Base-by-base conservation (phyloP, 2,329 filamentous ascomycete genomes). In the Curvularia sp. region DNA sequence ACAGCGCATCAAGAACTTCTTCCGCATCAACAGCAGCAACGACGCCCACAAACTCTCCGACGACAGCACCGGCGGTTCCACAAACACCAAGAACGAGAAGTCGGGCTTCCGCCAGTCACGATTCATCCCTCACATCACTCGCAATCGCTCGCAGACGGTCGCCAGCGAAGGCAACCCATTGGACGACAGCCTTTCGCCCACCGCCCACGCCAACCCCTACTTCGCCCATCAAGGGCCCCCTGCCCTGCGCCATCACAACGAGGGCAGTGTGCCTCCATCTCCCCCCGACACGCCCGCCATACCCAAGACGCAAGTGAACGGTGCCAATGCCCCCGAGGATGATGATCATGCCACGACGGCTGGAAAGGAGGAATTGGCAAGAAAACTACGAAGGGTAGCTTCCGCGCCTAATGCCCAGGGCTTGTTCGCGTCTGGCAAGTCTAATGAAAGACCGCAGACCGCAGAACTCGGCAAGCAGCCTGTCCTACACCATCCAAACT, bases 361-460 rank as follows among this genome's bases (percentile, higher is more conserved):
- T 53, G 92, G 91, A 42, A 98, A 97, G 78, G 94, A 98, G 78
- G 95, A 98, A 79, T 79, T 98, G 72, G 95, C 95, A 25, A 85
- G 95, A 74, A 97, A 97, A 77, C 81, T 99, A 74, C 88, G 95
- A 74, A 88, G 94, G 74, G 95, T 99, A 53, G 95, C 95, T 53
- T 98, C 94, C 75, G 95, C 95, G 49, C 95, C 95, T 36, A 99
- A 99, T 81, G 92, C 94, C 21, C 95, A 99, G 78, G 95, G 94
- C 21, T 81, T 98, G 32, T 98, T 99, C 69, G 80, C 83, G 42
- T 79, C 78, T 38, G 70, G 71, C 51, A 76, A 75, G 53, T 67
- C 64, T 6, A 82, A 82, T 65, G 84, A 82, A 54, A 87, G 92
- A 63, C 93, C 92, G 45, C 89, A 88, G 64, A 97, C 93, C 9